Percentiles rank a stretch among this genome's conserved stretches.
These are phyloP conservation scores for Talaromyces proteolyticus DNA, from an alignment of 495 filamentous ascomycete genomes.

Conservation along the genomic window DNA sequence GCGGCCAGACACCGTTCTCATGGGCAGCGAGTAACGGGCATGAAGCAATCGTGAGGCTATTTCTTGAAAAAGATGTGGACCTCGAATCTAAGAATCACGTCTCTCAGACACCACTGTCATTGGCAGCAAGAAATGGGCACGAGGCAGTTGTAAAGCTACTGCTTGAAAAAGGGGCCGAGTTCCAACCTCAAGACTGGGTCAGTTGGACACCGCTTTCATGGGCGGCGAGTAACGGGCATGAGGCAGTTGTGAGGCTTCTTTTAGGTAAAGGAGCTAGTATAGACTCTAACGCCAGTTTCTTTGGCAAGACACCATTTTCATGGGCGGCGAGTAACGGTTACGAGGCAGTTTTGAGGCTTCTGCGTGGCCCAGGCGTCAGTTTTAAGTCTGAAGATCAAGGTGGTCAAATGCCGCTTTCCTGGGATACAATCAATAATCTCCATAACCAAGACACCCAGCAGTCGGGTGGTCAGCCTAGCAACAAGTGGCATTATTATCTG, in stretches of 20 bases:
- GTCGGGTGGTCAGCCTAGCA: no score
- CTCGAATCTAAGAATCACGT: slow-evolving; percentile 10
- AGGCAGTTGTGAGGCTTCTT: slow-evolving; percentile 15
- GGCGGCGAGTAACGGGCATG: slow-evolving; percentile 17
- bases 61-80: slow-evolving; percentile 12
- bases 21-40: slow-evolving; percentile 30
- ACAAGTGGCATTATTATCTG: no score
- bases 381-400: no score
- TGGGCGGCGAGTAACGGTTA: no score
- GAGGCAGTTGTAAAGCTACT: slow-evolving; percentile 13
- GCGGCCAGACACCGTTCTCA: slow-evolving; percentile 27
- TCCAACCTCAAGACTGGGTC: slow-evolving; percentile 12
- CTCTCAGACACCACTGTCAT: slow-evolving; percentile 14
- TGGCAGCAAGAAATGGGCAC: slow-evolving; percentile 18
- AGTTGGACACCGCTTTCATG: slow-evolving; percentile 14
- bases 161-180: slow-evolving; percentile 10
- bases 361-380: no score
- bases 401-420: no score
- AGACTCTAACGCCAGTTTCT: slow-evolving; percentile 3
- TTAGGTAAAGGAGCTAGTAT: slow-evolving; percentile 7
- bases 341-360: no score
- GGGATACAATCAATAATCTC: no score
- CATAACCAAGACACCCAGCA: no score
- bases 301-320: no score
- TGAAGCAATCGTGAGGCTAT: slow-evolving; percentile 19